Percentiles rank a stretch among this genome's conserved stretches.
These are phyloP conservation scores for Microsporum audouinii DNA, from an alignment of 2,329 filamentous ascomycete species.

Conservation along the genomic window DNA sequence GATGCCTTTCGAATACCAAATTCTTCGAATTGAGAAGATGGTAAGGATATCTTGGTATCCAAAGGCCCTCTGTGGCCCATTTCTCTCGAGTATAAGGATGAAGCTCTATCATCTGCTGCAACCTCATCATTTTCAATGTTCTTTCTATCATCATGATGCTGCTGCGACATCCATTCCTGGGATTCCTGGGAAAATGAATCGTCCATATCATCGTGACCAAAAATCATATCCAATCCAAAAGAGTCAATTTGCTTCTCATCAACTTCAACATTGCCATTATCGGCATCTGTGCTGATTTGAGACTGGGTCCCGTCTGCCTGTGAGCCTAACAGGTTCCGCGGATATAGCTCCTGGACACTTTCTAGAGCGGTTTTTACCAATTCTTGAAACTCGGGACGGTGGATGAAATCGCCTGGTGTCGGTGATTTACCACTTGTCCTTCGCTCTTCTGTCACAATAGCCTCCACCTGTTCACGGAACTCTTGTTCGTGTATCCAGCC, in stretches of 20 bases:
- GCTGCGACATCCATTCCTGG: not conserved
- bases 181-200: not conserved
- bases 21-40: slow-evolving; percentile 17
- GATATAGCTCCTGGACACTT: slow-evolving; percentile 79
- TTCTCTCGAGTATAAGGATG: not conserved
- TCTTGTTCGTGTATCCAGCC: slow-evolving; percentile 91
- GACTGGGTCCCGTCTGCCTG: slow-evolving; percentile 14
- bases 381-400: slow-evolving; percentile 42
- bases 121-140: not conserved
- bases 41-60: not conserved
- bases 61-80: not conserved
- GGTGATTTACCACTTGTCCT: slow-evolving; percentile 34
- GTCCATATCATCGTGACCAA: slow-evolving; percentile 23
- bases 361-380: slow-evolving; percentile 65
- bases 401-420: slow-evolving; percentile 53
- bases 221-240: slow-evolving; percentile 32
- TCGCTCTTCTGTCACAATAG: slow-evolving; percentile 55
- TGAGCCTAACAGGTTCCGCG: slow-evolving; percentile 54
- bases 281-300: not conserved
- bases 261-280: slow-evolving; percentile 39
- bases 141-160: not conserved
- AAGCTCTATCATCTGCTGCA: too few relatives aligned
- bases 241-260: slow-evolving; percentile 51
- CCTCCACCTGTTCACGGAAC: slow-evolving; percentile 53
- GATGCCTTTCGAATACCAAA: slow-evolving; percentile 21